These are phyloP conservation scores for Mycena kentingensis DNA, from an alignment of 768 basidiomycete species.

Conservation along the genomic window DNA sequence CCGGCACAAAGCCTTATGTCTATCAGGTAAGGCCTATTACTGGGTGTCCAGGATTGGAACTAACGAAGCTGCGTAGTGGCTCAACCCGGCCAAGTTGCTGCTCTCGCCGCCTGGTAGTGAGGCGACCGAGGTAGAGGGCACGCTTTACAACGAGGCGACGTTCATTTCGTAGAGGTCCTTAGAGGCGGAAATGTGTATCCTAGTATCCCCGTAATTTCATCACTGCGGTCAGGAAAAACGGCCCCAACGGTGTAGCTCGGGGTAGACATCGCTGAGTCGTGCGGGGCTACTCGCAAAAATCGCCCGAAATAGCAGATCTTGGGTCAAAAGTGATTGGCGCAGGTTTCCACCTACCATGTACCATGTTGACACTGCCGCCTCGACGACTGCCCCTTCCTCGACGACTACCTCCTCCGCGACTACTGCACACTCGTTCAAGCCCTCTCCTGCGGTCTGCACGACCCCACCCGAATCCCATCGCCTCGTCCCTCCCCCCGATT, in stretches of 20 bases:
- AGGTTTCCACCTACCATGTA: too few species aligned
- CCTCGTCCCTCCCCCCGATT: constrained; percentile 21
- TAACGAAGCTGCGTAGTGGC: constrained; percentile 39
- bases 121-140: constrained; percentile 60
- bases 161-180: constrained; percentile 76
- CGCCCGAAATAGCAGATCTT: too few species aligned
- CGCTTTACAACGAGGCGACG: constrained; percentile 85
- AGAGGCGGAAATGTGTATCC: too few species aligned
- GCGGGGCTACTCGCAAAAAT: constrained; percentile 38
- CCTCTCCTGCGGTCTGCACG: constrained; percentile 6
- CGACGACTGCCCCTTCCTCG: too few species aligned
- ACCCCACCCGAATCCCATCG: constrained; percentile 17
- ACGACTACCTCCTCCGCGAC: constrained; percentile 21
- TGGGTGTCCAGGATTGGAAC: constrained; percentile 11
- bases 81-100: constrained; percentile 46
- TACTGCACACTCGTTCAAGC: constrained; percentile 11
- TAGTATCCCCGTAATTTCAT: constrained; percentile 15
- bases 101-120: constrained; percentile 47
- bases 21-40: constrained; percentile 75
- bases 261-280: constrained; percentile 30
- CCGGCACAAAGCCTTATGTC: constrained; percentile 91
- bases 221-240: constrained; percentile 1
- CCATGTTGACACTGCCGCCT: too few species aligned
- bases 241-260: too few species aligned
- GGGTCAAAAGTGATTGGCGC: too few species aligned